phyloP scores from a whole-genome alignment of 164 flowering plant species.

The Chimonanthus salicifolius region DNA sequence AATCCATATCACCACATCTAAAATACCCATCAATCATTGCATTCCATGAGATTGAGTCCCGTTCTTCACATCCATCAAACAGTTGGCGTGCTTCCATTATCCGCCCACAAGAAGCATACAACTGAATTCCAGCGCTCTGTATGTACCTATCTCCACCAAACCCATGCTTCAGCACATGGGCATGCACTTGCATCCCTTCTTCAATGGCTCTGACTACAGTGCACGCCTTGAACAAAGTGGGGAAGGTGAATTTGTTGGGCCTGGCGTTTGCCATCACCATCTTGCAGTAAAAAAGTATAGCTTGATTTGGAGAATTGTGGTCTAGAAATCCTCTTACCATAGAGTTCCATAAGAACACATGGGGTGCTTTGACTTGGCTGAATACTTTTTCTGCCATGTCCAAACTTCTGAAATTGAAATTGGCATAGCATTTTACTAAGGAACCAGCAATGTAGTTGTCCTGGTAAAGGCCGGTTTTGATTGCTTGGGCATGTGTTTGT shows the following conservation, averaged over 20 bases:
- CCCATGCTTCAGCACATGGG: constrained; percentile 40
- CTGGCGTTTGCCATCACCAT: constrained; percentile 31
- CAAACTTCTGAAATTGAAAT: constrained; percentile 17
- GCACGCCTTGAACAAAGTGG: constrained; percentile 45
- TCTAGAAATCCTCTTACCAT: constrained; percentile 40
- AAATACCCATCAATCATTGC: constrained; percentile 53
- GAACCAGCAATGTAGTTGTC: constrained; percentile 46
- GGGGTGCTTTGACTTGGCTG: constrained; percentile 26
- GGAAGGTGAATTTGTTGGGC: constrained; percentile 47
- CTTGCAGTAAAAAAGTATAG: constrained; percentile 23
- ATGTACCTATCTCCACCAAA: constrained; percentile 31
- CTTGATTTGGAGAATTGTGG: constrained; percentile 25
- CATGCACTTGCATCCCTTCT: constrained; percentile 45
- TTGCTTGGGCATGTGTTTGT: constrained; percentile 36
- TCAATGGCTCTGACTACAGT: constrained; percentile 12
- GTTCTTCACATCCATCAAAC: constrained; percentile 23
- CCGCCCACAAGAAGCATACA: constrained; percentile 37
- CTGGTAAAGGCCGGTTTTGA: constrained; percentile 28
- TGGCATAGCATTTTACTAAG: constrained; percentile 37
- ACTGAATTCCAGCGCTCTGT: constrained; percentile 42
- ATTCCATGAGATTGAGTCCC: constrained; percentile 47
- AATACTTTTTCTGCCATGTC: constrained; percentile 31
- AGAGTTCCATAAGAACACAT: constrained; percentile 46
- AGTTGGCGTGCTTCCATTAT: constrained; percentile 27
- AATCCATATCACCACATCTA: constrained; percentile 34